Percentiles rank a stretch among this genome's conserved stretches.
Conservation (phyloP, 371 early-diverging fungal genomes). For the Funneliformis caledonium region DNA sequence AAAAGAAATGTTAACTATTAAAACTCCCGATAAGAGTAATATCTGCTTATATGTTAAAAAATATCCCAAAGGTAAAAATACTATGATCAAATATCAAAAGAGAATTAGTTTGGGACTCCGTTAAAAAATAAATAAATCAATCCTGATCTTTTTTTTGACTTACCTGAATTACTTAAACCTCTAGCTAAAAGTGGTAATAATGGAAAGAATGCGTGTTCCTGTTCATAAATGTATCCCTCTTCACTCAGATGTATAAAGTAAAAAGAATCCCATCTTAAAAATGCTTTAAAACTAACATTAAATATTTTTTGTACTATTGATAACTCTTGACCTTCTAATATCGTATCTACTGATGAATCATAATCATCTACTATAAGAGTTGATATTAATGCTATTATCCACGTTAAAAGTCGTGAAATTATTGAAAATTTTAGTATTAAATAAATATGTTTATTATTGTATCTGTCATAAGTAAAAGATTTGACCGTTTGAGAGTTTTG, state of each 20-base stretch:
- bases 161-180: conserved; percentile 55
- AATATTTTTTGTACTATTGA: conserved; percentile 14
- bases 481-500: not conserved
- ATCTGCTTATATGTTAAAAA: conserved; percentile 31
- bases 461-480: not conserved
- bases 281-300: conserved; percentile 47
- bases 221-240: conserved; percentile 85
- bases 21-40: conserved; percentile 61
- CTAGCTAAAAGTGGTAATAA: conserved; percentile 72
- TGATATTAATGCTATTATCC: conserved; percentile 51
- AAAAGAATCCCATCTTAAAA: conserved; percentile 92
- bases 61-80: conserved; percentile 23
- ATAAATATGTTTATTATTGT: not conserved
- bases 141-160: not conserved
- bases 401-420: conserved; percentile 44
- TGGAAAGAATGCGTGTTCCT: conserved; percentile 94
- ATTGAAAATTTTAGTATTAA: conserved; percentile 4
- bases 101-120: not conserved
- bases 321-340: conserved; percentile 40
- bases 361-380: conserved; percentile 59
- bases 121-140: not conserved
- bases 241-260: conserved; percentile 86
- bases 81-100: not conserved
- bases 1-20: conserved; percentile 77
- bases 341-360: conserved; percentile 55